A percentile compares a stretch with the other conserved stretches of the same genome.
Evolutionary conservation across 495 filamentous ascomycete species (phyloP).

Genomic region (Extremus antarcticus): DNA sequence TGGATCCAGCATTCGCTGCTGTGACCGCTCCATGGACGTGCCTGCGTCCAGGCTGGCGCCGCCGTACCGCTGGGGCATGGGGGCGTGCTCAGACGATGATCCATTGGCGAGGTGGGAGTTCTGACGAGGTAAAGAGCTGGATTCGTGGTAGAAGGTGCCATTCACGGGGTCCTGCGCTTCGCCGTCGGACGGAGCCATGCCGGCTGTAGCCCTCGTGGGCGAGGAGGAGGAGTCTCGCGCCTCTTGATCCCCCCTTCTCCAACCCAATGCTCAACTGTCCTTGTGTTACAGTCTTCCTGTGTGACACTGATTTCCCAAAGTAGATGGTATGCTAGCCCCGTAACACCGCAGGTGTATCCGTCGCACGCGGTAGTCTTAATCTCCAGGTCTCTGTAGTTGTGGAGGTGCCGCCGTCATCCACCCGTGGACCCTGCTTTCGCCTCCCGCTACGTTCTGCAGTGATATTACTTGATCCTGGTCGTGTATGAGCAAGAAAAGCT

Average conservation of each 20-base stretch:
- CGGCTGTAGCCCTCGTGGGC: not conserved
- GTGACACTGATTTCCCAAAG: not conserved
- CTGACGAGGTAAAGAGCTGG: not conserved
- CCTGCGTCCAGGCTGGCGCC: not conserved
- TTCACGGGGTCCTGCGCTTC: constrained; percentile 5
- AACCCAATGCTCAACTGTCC: not conserved
- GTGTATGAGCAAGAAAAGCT: not conserved
- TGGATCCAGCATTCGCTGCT: not conserved
- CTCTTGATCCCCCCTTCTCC: not conserved
- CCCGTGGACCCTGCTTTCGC: not conserved
- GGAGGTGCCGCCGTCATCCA: not conserved
- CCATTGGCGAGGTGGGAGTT: not conserved
- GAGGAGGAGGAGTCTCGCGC: not conserved
- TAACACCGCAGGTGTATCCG: not conserved
- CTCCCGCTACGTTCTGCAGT: not conserved
- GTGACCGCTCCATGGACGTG: not conserved
- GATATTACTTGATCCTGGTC: not conserved
- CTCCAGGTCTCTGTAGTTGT: not conserved
- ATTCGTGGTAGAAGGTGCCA: constrained; percentile 10
- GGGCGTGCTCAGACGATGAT: not conserved
- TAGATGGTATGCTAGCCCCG: not conserved
- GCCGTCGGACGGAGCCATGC: constrained; percentile 8
- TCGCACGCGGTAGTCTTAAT: not conserved
- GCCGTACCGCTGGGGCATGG: not conserved
- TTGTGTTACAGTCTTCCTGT: not conserved